Evolutionary conservation across 495 filamentous ascomycete species (phyloP).

Genomic region (Penicillium argentinense): DNA sequence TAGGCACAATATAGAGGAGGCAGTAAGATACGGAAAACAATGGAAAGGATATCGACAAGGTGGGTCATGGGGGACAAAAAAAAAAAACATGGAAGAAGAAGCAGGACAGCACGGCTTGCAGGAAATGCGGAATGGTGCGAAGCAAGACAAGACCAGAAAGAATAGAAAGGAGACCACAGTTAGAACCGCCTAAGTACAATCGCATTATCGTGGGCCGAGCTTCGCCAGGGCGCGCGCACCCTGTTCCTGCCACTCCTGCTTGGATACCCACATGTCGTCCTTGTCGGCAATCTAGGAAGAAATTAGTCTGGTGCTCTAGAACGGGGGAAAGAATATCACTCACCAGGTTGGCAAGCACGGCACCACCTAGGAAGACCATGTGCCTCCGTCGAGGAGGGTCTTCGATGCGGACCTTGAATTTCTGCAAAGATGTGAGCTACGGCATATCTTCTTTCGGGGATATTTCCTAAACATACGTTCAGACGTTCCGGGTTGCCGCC

Average conservation of each 20-base stretch:
- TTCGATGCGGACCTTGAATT: conserved; percentile 99
- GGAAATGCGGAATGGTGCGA: conserved; percentile 22
- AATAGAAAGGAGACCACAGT: conserved; percentile 12
- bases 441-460: background rate
- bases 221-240: conserved; percentile 85
- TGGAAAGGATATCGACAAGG: conserved; percentile 25
- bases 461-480: conserved; percentile 52
- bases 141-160: conserved; percentile 15
- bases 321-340: conserved; percentile 21
- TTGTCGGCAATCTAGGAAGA: conserved; percentile 81
- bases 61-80: conserved; percentile 6
- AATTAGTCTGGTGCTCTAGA: conserved; percentile 16
- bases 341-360: conserved; percentile 92
- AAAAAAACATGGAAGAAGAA: conserved; percentile 11
- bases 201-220: conserved; percentile 70
- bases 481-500: conserved; percentile 87
- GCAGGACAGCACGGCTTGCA: conserved; percentile 20
- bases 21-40: conserved; percentile 18
- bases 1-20: conserved; percentile 28
- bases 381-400: conserved; percentile 93
- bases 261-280: conserved; percentile 97
- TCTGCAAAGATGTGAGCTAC: conserved; percentile 50
- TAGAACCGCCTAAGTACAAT: conserved; percentile 27
- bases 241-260: conserved; percentile 95
- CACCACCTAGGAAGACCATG: conserved; percentile 98